These are phyloP conservation scores for Metrosideros polymorpha DNA, from an alignment of 441 rosid genomes.

Conservation along the genomic window DNA sequence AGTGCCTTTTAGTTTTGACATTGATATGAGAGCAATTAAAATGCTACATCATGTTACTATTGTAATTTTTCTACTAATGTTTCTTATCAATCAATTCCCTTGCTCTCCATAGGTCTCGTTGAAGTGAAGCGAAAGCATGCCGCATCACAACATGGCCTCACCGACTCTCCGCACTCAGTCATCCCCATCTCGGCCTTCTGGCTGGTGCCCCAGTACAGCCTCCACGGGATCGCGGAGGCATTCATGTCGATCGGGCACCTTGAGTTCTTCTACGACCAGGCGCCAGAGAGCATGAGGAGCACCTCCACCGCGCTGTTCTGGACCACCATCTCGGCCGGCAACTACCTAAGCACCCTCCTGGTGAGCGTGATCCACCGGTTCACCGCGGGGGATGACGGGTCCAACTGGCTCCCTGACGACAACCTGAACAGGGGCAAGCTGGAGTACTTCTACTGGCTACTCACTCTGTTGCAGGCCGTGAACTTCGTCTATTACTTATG, in stretches of 20 bases:
- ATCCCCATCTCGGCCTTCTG: constrained; percentile 70
- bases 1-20: no score
- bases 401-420: constrained; percentile 81
- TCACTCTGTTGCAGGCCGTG: neutral
- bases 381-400: constrained; percentile 48
- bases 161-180: constrained; percentile 24
- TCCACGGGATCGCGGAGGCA: constrained; percentile 90
- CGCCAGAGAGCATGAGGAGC: constrained; percentile 94
- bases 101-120: constrained; percentile 23
- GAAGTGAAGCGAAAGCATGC: constrained; percentile 59
- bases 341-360: constrained; percentile 64
- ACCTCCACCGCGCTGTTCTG: constrained; percentile 73
- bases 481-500: neutral
- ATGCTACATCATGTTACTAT: no score
- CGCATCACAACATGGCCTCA: constrained; percentile 35
- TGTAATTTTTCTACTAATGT: neutral
- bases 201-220: constrained; percentile 73
- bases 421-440: constrained; percentile 71
- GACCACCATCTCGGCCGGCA: constrained; percentile 65
- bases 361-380: constrained; percentile 59
- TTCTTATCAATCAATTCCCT: neutral
- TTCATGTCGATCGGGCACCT: constrained; percentile 87
- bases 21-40: no score
- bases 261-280: constrained; percentile 84
- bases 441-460: constrained; percentile 57